Percentiles rank a stretch among this genome's conserved stretches.
phyloP scores from a whole-genome alignment of 2,329 filamentous ascomycete genomes.

The Cercospora sp. region DNA sequence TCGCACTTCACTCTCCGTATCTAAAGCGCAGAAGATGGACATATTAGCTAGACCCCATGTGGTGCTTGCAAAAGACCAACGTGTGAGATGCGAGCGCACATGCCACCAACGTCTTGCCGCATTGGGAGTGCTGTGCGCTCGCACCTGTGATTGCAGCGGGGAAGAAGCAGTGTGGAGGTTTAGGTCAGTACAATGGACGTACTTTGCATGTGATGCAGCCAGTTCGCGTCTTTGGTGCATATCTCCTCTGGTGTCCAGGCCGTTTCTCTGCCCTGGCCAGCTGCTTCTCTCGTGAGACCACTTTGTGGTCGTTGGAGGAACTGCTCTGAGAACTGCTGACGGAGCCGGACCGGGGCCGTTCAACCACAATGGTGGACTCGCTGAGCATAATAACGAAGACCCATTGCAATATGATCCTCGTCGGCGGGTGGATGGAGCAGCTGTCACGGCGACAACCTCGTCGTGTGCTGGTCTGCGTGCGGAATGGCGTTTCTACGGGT shows the following conservation, averaged over 20 bases:
- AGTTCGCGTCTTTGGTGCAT: conserved; percentile 30
- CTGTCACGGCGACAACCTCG: conserved; percentile 12
- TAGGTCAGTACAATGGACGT: conserved; percentile 15
- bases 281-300: conserved; percentile 18
- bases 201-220: conserved; percentile 32
- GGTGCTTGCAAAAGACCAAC: background rate
- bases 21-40: conserved; percentile 38
- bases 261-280: conserved; percentile 24
- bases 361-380: conserved; percentile 22
- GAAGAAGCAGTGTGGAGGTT: background rate
- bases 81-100: conserved; percentile 3
- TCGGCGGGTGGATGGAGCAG: background rate
- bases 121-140: conserved; percentile 10
- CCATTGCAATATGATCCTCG: conserved; percentile 17
- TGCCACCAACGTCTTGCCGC: background rate
- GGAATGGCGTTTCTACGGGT: conserved; percentile 21
- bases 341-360: conserved; percentile 19
- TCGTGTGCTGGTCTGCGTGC: conserved; percentile 16
- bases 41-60: conserved; percentile 11
- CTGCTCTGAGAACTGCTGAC: conserved; percentile 17
- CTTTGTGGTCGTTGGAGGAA: conserved; percentile 16
- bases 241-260: conserved; percentile 28
- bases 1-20: conserved; percentile 61
- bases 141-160: conserved; percentile 1
- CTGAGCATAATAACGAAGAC: conserved; percentile 22